Percentiles rank a stretch among this genome's conserved stretches.
Conservation (phyloP, 495 filamentous ascomycete genomes). For the Hypoxylon trugodes region DNA sequence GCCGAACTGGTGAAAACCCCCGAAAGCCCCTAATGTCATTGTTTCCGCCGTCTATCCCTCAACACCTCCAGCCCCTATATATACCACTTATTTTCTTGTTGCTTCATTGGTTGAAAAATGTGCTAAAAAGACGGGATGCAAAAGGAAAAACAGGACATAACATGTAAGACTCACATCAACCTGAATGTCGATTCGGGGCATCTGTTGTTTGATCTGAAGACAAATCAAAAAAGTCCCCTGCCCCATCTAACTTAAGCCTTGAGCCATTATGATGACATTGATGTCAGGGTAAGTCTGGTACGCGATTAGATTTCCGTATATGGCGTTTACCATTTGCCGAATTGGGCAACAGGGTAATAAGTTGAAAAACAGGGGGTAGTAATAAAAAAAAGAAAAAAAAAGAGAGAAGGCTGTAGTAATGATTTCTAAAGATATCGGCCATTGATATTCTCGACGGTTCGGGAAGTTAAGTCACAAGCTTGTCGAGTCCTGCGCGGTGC, state of each 20-base stretch:
- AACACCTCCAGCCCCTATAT: not conserved
- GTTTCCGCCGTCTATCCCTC: not conserved
- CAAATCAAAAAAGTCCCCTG: not conserved
- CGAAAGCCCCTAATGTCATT: constrained; percentile 12
- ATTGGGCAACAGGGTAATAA: constrained; percentile 4
- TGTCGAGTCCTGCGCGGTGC: constrained; percentile 5
- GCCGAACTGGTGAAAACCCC: not conserved
- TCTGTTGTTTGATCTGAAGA: not conserved
- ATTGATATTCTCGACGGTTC: constrained; percentile 8
- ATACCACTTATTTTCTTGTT: not conserved
- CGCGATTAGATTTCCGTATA: not conserved
- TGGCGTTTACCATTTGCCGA: constrained; percentile 2
- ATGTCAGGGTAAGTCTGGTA: not conserved
- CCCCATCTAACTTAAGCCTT: not conserved
- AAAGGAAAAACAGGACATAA: constrained; percentile 28
- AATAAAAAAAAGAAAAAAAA: not conserved
- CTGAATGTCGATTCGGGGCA: not conserved
- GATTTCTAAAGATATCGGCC: constrained; percentile 15
- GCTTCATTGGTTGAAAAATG: constrained; percentile 3
- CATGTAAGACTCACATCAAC: not conserved
- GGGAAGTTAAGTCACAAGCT: constrained; percentile 9
- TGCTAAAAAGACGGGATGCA: constrained; percentile 13
- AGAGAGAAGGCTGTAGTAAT: no score
- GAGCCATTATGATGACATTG: not conserved
- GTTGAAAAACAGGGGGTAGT: constrained; percentile 20